These are phyloP conservation scores for Medicago ruthenica DNA, from an alignment of 306 rosid species.

Conservation along the genomic window DNA sequence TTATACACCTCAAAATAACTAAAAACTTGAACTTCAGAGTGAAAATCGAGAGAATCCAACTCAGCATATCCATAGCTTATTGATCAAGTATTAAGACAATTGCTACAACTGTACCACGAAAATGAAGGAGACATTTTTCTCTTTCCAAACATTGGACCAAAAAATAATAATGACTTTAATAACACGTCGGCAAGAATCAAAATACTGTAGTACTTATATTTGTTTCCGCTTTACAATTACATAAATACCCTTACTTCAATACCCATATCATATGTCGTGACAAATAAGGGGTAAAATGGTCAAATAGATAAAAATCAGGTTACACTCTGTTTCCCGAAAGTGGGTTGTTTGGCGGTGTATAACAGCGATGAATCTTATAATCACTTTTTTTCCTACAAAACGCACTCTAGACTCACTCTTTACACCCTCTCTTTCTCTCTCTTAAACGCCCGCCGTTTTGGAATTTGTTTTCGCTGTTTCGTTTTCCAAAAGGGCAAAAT, in stretches of 20 bases:
- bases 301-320: neutral
- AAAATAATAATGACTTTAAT: neutral
- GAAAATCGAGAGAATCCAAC: too few species aligned
- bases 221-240: neutral
- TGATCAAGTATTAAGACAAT: too few species aligned
- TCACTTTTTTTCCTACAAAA: constrained; percentile 2
- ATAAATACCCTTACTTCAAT: neutral
- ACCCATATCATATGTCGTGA: neutral
- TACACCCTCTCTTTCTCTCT: neutral
- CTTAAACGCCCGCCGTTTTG: constrained; percentile 49
- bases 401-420: constrained; percentile 31
- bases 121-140: too few species aligned
- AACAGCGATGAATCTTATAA: constrained; percentile 20
- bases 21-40: too few species aligned
- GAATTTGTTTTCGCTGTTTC: neutral
- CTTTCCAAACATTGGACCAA: too few species aligned
- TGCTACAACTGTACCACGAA: too few species aligned
- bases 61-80: too few species aligned
- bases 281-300: constrained; percentile 3
- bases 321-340: constrained; percentile 4
- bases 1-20: too few species aligned
- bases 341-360: constrained; percentile 25
- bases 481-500: constrained; percentile 21
- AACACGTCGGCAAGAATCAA: neutral
- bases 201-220: neutral